Percentiles rank a stretch among this genome's conserved stretches.
These are phyloP conservation scores for Micractinium conductrix DNA, from an alignment of 139 green algal species.

Conservation along the genomic window DNA sequence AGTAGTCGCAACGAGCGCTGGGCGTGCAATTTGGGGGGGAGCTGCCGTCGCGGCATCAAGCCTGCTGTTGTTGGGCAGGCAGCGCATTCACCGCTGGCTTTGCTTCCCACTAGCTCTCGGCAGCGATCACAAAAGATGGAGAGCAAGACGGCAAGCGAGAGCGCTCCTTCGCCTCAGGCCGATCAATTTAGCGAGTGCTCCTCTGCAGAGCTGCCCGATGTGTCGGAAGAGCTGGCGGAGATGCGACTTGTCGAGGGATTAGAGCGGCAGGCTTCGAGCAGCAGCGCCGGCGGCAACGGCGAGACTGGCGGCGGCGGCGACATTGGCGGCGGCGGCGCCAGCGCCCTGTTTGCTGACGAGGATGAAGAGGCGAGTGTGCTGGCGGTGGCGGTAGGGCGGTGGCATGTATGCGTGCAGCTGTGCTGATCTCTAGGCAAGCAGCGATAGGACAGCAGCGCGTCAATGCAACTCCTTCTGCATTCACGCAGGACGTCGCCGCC, in stretches of 20 bases:
- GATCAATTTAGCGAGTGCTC: neutral
- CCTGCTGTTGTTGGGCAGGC: no score
- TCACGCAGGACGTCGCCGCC: neutral
- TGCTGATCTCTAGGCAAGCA: neutral
- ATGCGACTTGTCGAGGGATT: no score
- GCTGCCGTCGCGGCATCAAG: no score
- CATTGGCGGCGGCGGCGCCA: neutral
- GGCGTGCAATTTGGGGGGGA: no score
- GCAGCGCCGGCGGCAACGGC: no score
- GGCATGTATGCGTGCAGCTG: neutral
- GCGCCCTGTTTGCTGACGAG: neutral
- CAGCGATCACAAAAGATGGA: no score
- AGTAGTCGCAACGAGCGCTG: no score
- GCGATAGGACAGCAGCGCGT: neutral
- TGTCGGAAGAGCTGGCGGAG: neutral
- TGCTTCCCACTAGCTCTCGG: no score
- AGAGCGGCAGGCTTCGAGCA: neutral
- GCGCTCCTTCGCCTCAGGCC: no score
- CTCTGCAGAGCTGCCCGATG: neutral
- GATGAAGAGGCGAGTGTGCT: neutral
- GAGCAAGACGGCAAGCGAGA: no score
- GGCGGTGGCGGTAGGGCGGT: neutral
- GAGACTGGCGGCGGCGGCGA: neutral
- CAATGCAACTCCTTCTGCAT: neutral
- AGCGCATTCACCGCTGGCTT: no score